These are phyloP conservation scores for Phytophthora palmivora DNA, from an alignment of 352 stramenopile species.

Conservation along the genomic window DNA sequence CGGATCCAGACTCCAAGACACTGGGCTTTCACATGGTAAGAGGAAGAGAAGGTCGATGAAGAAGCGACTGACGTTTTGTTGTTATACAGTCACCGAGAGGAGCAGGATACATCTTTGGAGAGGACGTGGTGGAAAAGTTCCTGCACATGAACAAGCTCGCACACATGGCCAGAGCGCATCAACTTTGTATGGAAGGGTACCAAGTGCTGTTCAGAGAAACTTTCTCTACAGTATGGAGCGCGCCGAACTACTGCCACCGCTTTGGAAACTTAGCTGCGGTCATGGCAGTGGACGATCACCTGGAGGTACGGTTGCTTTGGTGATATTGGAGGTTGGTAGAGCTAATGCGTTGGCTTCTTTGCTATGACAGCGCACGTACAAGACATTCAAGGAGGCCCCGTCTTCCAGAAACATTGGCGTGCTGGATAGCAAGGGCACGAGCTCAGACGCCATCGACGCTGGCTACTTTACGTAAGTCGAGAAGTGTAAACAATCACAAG, in stretches of 20 bases:
- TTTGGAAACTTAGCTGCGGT: constrained; percentile 81
- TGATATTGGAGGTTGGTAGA: not conserved
- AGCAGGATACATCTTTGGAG: constrained; percentile 89
- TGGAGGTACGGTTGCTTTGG: constrained; percentile 47
- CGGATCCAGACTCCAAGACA: constrained; percentile 80
- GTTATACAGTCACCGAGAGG: constrained; percentile 72
- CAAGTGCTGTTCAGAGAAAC: constrained; percentile 80
- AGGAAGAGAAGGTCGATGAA: constrained; percentile 30
- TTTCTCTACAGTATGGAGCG: constrained; percentile 87
- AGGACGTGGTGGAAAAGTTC: constrained; percentile 87
- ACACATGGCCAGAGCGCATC: constrained; percentile 84
- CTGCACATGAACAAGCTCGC: constrained; percentile 83
- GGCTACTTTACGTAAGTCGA: constrained; percentile 83
- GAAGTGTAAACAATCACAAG: constrained; percentile 14
- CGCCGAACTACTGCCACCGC: constrained; percentile 90
- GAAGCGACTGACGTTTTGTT: constrained; percentile 53
- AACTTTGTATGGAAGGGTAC: constrained; percentile 88
- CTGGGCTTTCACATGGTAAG: constrained; percentile 86
- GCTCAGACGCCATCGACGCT: constrained; percentile 82
- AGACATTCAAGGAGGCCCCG: constrained; percentile 84
- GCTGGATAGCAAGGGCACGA: constrained; percentile 72
- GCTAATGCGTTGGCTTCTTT: constrained; percentile 12
- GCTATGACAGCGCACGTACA: constrained; percentile 71
- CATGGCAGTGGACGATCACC: constrained; percentile 72
- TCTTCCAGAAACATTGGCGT: constrained; percentile 73